Percentiles rank a stretch among this genome's conserved stretches.
Conservation (phyloP, 2,329 filamentous ascomycete species). For the Diaporthe vaccinii region DNA sequence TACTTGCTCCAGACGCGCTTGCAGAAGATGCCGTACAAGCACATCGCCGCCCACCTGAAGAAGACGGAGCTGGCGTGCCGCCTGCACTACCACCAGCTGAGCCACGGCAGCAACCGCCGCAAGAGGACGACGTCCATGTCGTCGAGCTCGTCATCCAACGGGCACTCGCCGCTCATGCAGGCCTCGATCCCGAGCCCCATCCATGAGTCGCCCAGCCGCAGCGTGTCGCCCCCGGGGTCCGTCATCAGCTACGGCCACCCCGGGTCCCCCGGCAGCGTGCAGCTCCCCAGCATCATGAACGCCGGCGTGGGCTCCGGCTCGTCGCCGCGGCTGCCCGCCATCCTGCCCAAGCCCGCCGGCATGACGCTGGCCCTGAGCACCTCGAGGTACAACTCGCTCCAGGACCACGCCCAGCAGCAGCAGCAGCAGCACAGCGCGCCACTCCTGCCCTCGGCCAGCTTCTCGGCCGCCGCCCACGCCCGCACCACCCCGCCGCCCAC, state of each 20-base stretch:
- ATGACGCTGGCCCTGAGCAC: conserved; percentile 59
- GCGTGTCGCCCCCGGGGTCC: conserved; percentile 62
- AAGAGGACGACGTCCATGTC: conserved; percentile 81
- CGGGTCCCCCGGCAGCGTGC: conserved; percentile 61
- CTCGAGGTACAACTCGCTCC: conserved; percentile 53
- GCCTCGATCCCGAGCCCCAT: conserved; percentile 64
- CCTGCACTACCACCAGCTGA: conserved; percentile 88
- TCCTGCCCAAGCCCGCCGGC: conserved; percentile 75
- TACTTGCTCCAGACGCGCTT: conserved; percentile 87
- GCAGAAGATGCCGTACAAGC: conserved; percentile 92
- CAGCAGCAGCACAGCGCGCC: conserved; percentile 59
- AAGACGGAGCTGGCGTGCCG: conserved; percentile 91
- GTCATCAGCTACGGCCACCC: conserved; percentile 58
- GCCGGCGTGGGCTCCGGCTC: conserved; percentile 54
- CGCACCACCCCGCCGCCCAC: conserved; percentile 50
- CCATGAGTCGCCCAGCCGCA: conserved; percentile 62
- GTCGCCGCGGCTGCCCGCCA: conserved; percentile 69
- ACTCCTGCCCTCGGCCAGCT: conserved; percentile 58
- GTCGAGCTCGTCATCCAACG: conserved; percentile 69
- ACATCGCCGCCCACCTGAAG: conserved; percentile 86
- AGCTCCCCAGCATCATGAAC: conserved; percentile 66
- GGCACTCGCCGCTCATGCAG: conserved; percentile 65
- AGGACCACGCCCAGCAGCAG: conserved; percentile 51
- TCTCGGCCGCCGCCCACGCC: conserved; percentile 46
- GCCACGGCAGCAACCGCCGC: conserved; percentile 84